Conservation (phyloP, 192 early-diverging fungal genomes). For the Coemansia umbellata region DNA sequence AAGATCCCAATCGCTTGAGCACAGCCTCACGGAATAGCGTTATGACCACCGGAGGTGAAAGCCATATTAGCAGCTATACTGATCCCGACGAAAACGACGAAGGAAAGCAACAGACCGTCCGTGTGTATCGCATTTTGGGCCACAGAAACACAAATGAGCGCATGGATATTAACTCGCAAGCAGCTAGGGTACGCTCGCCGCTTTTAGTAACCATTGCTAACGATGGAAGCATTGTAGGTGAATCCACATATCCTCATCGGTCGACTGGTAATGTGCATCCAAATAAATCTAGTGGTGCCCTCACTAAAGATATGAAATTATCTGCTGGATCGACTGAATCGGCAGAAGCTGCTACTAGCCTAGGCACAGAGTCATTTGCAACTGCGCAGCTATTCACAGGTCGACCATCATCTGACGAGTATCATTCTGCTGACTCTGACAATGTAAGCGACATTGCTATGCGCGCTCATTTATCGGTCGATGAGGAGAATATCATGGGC, state of each 20-base stretch:
- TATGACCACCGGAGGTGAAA: background rate
- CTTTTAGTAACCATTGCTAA: constrained; percentile 33
- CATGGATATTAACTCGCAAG: background rate
- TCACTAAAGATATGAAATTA: no score
- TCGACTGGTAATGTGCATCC: no score
- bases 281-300: no score
- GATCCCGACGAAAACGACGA: background rate
- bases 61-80: background rate
- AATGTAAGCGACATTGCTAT: constrained; percentile 49
- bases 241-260: no score
- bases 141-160: constrained; percentile 14
- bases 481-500: constrained; percentile 1
- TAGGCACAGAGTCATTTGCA: constrained; percentile 18
- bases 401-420: constrained; percentile 4
- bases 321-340: background rate
- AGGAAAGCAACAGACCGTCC: background rate
- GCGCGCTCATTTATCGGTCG: constrained; percentile 24
- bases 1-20: background rate
- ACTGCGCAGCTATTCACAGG: constrained; percentile 19
- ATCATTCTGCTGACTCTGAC: background rate
- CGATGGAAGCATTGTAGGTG: constrained; percentile 35
- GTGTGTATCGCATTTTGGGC: constrained; percentile 18
- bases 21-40: background rate
- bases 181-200: constrained; percentile 18
- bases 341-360: constrained; percentile 1